These are phyloP conservation scores for Inonotus hispidus DNA, from an alignment of 1,284 basidiomycete species.

Conservation along the genomic window DNA sequence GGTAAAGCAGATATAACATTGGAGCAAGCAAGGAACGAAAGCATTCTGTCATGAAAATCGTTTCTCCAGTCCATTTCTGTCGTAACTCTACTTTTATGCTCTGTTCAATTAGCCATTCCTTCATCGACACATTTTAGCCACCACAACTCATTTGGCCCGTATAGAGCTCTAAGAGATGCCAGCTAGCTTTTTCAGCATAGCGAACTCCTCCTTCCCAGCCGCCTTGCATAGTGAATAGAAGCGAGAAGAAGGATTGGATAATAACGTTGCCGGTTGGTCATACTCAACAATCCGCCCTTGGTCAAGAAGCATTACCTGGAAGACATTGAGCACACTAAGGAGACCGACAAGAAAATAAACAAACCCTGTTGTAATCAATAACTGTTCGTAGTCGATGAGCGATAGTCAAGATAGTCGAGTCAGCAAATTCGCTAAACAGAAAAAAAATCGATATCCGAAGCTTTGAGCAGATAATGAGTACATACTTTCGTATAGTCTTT, in stretches of 20 bases:
- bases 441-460: not conserved
- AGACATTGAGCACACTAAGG: conserved; percentile 6
- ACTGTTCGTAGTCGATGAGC: conserved; percentile 66
- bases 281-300: conserved; percentile 82
- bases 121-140: not conserved
- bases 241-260: conserved; percentile 61
- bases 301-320: conserved; percentile 79
- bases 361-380: conserved; percentile 52
- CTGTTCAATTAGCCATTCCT: not conserved
- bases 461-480: not conserved
- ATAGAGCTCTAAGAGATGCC: conserved; percentile 26
- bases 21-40: not conserved
- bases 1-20: not conserved
- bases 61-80: not conserved
- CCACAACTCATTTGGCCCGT: not conserved
- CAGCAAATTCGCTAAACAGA: conserved; percentile 43
- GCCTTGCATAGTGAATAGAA: conserved; percentile 81
- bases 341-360: conserved; percentile 20
- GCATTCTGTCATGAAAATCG: not conserved
- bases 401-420: conserved; percentile 54
- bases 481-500: conserved; percentile 69
- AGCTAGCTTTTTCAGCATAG: conserved; percentile 63
- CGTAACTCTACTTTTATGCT: not conserved
- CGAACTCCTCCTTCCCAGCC: conserved; percentile 79
- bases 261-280: conserved; percentile 66